Evolutionary conservation across 2,329 filamentous ascomycete species (phyloP).

Genomic region (Arthroderma uncinatum): DNA sequence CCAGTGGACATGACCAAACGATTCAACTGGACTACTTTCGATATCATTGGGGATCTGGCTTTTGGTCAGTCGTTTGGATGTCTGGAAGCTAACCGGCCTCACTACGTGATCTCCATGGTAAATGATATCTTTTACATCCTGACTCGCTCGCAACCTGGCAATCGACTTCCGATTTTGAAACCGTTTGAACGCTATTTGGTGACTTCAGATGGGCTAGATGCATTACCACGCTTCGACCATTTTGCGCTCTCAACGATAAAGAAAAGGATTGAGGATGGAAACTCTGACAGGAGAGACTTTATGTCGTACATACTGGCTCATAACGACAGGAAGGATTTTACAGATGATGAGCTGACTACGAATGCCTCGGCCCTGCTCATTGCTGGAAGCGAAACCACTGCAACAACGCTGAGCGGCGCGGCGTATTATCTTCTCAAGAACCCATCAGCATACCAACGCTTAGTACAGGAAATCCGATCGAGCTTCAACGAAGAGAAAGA

Average conservation of each 20-base stretch:
- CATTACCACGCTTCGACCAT: slow-evolving; percentile 5
- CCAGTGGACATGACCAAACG: slow-evolving; percentile 15
- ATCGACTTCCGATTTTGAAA: slow-evolving; percentile 1
- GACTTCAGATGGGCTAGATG: background rate
- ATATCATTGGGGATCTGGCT: slow-evolving; percentile 19
- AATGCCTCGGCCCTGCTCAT: slow-evolving; percentile 31
- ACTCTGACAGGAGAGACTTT: slow-evolving; percentile 27
- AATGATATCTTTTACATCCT: slow-evolving; percentile 10
- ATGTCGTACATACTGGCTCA: slow-evolving; percentile 30
- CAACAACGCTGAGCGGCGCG: slow-evolving; percentile 30
- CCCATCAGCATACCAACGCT: slow-evolving; percentile 9
- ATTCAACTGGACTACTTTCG: slow-evolving; percentile 20
- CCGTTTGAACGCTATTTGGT: slow-evolving; percentile 8
- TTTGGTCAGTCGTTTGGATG: slow-evolving; percentile 22
- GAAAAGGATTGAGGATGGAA: slow-evolving; percentile 18
- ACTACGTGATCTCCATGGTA: slow-evolving; percentile 1
- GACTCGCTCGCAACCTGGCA: background rate
- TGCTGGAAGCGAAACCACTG: slow-evolving; percentile 38
- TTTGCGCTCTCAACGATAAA: slow-evolving; percentile 19
- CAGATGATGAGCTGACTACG: slow-evolving; percentile 28
- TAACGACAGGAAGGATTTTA: slow-evolving; percentile 22
- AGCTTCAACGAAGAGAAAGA: slow-evolving; percentile 9
- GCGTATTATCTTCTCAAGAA: slow-evolving; percentile 28
- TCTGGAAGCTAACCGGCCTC: slow-evolving; percentile 22
- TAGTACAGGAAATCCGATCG: slow-evolving; percentile 10